Percentiles rank a stretch among this genome's conserved stretches.
phyloP scores from a whole-genome alignment of 331 rosid genomes.

The Quercus phellos region DNA sequence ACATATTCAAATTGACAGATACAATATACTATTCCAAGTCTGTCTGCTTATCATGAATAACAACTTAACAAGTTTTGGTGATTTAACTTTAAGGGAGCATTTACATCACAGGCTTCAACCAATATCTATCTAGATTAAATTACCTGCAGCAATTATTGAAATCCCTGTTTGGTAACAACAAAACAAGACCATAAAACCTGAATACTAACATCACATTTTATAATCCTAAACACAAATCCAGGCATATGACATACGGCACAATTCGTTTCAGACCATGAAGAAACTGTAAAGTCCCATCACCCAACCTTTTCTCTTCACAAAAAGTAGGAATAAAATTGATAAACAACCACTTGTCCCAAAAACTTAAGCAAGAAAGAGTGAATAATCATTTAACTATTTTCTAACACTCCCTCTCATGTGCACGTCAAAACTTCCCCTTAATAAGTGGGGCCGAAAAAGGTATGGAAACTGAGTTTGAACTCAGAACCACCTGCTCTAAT shows the following conservation, averaged over 20 bases:
- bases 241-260: neutral
- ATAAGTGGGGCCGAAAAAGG: too few species aligned
- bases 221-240: neutral
- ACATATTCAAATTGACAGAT: constrained; percentile 6
- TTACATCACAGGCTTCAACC: constrained; percentile 15
- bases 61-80: neutral
- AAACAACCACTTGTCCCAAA: neutral
- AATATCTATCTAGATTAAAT: neutral
- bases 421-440: too few species aligned
- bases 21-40: constrained; percentile 4
- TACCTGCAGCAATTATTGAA: constrained; percentile 8
- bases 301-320: neutral
- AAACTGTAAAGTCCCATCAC: neutral
- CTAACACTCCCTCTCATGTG: neutral
- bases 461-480: too few species aligned
- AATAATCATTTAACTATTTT: neutral
- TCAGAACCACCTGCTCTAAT: too few species aligned
- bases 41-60: constrained; percentile 16
- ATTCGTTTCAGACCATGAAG: neutral
- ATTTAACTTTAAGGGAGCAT: constrained; percentile 3
- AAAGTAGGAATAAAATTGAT: neutral
- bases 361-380: neutral
- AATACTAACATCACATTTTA: neutral
- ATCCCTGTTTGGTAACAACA: constrained; percentile 1
- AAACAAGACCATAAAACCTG: neutral